A percentile compares a stretch with the other conserved stretches of the same genome.
Evolutionary conservation across 2,329 filamentous ascomycete genomes (phyloP).

Genomic region (Trichoderma pleuroti): DNA sequence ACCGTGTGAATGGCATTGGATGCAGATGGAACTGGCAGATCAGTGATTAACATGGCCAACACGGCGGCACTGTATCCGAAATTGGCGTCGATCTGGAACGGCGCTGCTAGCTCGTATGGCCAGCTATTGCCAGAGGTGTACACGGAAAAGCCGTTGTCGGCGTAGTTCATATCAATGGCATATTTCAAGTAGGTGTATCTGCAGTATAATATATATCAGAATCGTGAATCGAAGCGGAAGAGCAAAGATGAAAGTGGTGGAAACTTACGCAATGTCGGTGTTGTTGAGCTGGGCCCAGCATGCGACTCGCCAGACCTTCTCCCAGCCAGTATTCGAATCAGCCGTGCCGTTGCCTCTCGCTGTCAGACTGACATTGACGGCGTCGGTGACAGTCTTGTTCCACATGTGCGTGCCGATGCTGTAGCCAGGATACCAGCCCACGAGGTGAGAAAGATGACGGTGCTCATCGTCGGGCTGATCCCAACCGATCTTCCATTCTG

Average conservation of each 20-base stretch:
- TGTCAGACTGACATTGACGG: slow-evolving; percentile 44
- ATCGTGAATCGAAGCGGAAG: fast-evolving
- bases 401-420: slow-evolving; percentile 41
- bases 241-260: fast-evolving
- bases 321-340: slow-evolving; percentile 55
- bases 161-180: slow-evolving; percentile 49
- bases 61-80: slow-evolving; percentile 50
- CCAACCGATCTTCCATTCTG: slow-evolving; percentile 32
- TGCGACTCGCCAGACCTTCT: slow-evolving; percentile 54
- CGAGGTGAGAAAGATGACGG: slow-evolving; percentile 50
- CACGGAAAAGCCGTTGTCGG: slow-evolving; percentile 48
- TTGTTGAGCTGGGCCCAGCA: slow-evolving; percentile 55
- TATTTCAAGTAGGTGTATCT: slow-evolving; percentile 48
- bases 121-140: slow-evolving; percentile 33
- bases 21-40: slow-evolving; percentile 37
- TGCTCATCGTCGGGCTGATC: slow-evolving; percentile 28
- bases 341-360: slow-evolving; percentile 45
- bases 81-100: slow-evolving; percentile 60
- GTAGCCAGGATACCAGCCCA: slow-evolving; percentile 55
- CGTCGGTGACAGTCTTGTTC: slow-evolving; percentile 44
- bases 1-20: slow-evolving; percentile 32
- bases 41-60: slow-evolving; percentile 50
- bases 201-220: neutral
- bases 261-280: slow-evolving; percentile 31
- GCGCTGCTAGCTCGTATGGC: slow-evolving; percentile 34